phyloP scores from a whole-genome alignment of 169 alveolate genomes.

The Plasmodium coatneyi region DNA sequence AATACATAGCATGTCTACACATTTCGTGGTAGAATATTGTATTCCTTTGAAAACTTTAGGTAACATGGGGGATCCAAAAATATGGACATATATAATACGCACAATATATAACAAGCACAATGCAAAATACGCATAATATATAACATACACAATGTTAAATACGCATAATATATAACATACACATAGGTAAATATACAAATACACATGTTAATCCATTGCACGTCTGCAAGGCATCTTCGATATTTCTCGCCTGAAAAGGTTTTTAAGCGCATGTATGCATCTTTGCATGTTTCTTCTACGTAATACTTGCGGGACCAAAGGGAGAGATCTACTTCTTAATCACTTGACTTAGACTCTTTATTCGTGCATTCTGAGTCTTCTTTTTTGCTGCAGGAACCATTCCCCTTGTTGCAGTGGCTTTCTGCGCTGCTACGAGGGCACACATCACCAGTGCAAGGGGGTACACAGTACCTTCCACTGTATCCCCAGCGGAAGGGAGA shows the following conservation, averaged over 20 bases:
- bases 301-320: background rate
- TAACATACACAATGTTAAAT: too few species aligned
- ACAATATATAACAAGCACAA: background rate
- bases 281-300: background rate
- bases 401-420: background rate
- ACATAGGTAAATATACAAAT: background rate
- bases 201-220: background rate
- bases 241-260: background rate
- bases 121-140: background rate
- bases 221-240: background rate
- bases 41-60: background rate
- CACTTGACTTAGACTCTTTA: background rate
- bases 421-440: background rate
- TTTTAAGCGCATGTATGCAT: background rate
- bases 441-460: background rate
- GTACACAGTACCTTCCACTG: background rate
- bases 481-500: background rate
- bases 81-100: background rate
- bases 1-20: background rate
- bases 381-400: background rate
- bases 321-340: background rate
- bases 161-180: background rate
- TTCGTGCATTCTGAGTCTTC: background rate
- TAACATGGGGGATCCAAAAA: background rate
- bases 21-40: background rate